phyloP scores from a whole-genome alignment of 2,329 filamentous ascomycete species.

The Penicillium oxalicum region DNA sequence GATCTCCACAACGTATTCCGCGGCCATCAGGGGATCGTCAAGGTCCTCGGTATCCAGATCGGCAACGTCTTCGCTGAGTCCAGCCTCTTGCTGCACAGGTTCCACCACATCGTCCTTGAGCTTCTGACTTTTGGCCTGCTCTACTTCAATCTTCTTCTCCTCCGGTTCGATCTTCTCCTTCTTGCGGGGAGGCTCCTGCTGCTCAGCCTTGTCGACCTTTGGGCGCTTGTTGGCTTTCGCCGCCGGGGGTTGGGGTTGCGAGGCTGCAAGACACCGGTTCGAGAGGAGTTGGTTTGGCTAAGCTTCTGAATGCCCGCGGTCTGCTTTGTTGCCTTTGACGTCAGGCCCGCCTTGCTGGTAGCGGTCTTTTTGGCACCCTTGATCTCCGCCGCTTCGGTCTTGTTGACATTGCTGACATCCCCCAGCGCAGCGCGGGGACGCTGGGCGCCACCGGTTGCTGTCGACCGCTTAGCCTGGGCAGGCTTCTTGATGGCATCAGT shows the following conservation, averaged over 20 bases:
- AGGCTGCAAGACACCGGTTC: slow-evolving; percentile 52
- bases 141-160: slow-evolving; percentile 12
- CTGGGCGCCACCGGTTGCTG: slow-evolving; percentile 45
- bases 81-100: slow-evolving; percentile 34
- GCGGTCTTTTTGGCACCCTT: slow-evolving; percentile 68
- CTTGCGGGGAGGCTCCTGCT: slow-evolving; percentile 61
- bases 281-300: slow-evolving; percentile 54
- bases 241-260: slow-evolving; percentile 61
- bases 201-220: slow-evolving; percentile 56
- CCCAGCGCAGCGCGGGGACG: slow-evolving; percentile 80
- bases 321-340: slow-evolving; percentile 71
- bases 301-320: slow-evolving; percentile 76
- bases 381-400: slow-evolving; percentile 52
- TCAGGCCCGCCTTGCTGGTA: slow-evolving; percentile 58
- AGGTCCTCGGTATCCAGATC: slow-evolving; percentile 80
- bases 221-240: slow-evolving; percentile 52
- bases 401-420: slow-evolving; percentile 92
- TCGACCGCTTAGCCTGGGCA: slow-evolving; percentile 65
- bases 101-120: slow-evolving; percentile 17
- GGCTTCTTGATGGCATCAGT: slow-evolving; percentile 61
- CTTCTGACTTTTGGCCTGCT: slow-evolving; percentile 5
- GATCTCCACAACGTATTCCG: slow-evolving; percentile 94
- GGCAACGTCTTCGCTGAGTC: slow-evolving; percentile 30
- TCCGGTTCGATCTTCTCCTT: slow-evolving; percentile 43
- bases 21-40: slow-evolving; percentile 94